Percentiles rank a stretch among this genome's conserved stretches.
Conservation (phyloP, 2,329 filamentous ascomycete genomes). For the Harringtonia aguacate region DNA sequence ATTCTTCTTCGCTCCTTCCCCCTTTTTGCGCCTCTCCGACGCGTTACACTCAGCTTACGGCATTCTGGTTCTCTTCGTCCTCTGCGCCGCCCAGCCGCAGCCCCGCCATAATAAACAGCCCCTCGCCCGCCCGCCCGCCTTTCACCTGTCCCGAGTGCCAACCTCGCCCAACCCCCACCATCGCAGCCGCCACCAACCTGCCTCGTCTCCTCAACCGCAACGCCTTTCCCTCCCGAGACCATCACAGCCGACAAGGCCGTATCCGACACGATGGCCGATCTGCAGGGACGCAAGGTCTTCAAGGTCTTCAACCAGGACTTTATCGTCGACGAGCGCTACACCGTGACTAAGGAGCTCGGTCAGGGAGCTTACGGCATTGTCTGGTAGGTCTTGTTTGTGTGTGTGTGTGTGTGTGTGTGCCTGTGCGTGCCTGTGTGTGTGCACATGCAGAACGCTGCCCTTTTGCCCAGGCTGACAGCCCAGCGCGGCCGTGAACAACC, state of each 20-base stretch:
- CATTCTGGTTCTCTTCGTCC: too few relatives aligned
- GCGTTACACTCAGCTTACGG: too few relatives aligned
- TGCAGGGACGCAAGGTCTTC: slow-evolving; percentile 69
- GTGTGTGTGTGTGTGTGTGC: too few relatives aligned
- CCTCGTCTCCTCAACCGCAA: neutral
- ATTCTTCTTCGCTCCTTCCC: neutral
- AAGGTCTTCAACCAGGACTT: slow-evolving; percentile 99
- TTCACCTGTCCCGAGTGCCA: neutral
- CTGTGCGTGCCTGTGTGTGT: too few relatives aligned
- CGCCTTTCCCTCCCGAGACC: too few relatives aligned
- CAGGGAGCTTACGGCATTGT: slow-evolving; percentile 98
- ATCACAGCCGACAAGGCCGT: too few relatives aligned
- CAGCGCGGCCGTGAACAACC: slow-evolving; percentile 85
- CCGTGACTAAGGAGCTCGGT: slow-evolving; percentile 95
- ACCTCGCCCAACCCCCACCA: neutral
- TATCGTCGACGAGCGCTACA: slow-evolving; percentile 95
- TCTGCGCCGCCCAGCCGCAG: too few relatives aligned
- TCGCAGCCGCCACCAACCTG: too few relatives aligned
- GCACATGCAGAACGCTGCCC: too few relatives aligned
- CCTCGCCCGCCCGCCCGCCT: neutral
- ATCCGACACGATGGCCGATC: slow-evolving; percentile 20
- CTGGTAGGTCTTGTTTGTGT: slow-evolving; percentile 54
- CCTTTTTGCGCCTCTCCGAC: neutral
- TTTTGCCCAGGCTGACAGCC: too few relatives aligned
- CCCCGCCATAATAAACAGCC: too few relatives aligned